A percentile compares a stretch with the other conserved stretches of the same genome.
Evolutionary conservation across 1,284 basidiomycete species (phyloP).

Genomic region (Irpex sp.): DNA sequence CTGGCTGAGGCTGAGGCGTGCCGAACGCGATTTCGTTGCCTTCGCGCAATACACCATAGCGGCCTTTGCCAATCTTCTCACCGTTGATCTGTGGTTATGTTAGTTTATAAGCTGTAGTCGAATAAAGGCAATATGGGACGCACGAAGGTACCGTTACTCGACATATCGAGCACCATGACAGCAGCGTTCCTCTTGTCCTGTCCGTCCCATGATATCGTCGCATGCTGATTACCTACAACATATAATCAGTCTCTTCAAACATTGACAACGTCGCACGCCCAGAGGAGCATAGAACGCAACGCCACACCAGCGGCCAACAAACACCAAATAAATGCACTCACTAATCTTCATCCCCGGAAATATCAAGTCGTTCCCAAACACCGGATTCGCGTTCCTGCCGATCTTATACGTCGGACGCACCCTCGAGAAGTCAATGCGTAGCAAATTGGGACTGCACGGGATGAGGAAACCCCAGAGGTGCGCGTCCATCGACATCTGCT

Average conservation of each 20-base stretch:
- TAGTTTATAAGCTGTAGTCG: too few species aligned
- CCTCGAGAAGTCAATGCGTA: slow-evolving; percentile 59
- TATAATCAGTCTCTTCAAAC: slow-evolving; percentile 16
- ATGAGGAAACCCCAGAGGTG: slow-evolving; percentile 70
- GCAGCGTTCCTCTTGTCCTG: slow-evolving; percentile 44
- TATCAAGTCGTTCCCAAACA: slow-evolving; percentile 44
- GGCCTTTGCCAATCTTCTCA: slow-evolving; percentile 54
- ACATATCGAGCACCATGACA: slow-evolving; percentile 68
- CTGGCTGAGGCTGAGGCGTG: slow-evolving; percentile 41
- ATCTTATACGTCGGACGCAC: slow-evolving; percentile 42
- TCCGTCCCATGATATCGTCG: slow-evolving; percentile 65
- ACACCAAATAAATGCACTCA: slow-evolving; percentile 38
- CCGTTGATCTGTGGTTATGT: slow-evolving; percentile 65
- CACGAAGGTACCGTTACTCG: slow-evolving; percentile 86
- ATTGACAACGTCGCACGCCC: background rate
- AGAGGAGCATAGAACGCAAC: background rate
- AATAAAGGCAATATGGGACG: slow-evolving; percentile 29
- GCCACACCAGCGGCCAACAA: slow-evolving; percentile 2
- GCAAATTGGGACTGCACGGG: slow-evolving; percentile 47
- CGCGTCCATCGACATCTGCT: slow-evolving; percentile 26
- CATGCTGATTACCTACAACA: slow-evolving; percentile 61
- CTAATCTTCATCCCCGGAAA: slow-evolving; percentile 70
- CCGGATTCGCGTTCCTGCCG: slow-evolving; percentile 43
- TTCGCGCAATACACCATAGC: slow-evolving; percentile 60
- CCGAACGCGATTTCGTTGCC: slow-evolving; percentile 86